Percentiles rank a stretch among this genome's conserved stretches.
Evolutionary conservation across 2,329 filamentous ascomycete genomes (phyloP).

Genomic region (Penicillium occitanis): DNA sequence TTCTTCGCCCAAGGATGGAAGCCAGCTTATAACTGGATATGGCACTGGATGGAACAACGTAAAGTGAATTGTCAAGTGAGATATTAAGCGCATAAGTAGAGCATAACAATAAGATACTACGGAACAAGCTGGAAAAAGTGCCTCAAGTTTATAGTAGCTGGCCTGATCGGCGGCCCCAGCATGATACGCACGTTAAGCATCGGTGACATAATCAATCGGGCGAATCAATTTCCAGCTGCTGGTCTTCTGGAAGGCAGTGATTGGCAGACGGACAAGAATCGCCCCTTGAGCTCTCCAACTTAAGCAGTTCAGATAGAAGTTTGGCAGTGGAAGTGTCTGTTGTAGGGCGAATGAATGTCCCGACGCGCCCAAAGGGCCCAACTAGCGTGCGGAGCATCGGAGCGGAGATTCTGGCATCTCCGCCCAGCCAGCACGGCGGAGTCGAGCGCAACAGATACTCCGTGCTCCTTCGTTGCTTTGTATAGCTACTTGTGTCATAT

Average conservation of each 20-base stretch:
- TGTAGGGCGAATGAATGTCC: conserved; percentile 5
- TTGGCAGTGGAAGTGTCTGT: background rate
- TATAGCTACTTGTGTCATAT: no score
- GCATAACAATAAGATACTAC: background rate
- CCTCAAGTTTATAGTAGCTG: conserved; percentile 3
- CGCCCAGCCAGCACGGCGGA: conserved; percentile 3
- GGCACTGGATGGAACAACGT: background rate
- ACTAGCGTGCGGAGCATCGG: conserved; percentile 13
- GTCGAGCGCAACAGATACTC: conserved; percentile 3
- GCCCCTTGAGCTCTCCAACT: background rate
- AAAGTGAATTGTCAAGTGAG: background rate
- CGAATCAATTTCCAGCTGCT: background rate
- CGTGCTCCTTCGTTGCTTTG: background rate
- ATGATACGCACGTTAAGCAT: background rate
- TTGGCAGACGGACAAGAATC: background rate
- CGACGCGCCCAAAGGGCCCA: background rate
- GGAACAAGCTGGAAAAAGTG: background rate
- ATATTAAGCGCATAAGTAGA: background rate
- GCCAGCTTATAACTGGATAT: background rate
- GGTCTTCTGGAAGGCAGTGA: background rate
- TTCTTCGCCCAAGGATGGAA: background rate
- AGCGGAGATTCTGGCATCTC: conserved; percentile 10
- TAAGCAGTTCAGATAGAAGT: background rate
- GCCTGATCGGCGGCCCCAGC: background rate
- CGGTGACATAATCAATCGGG: background rate